A percentile compares a stretch with the other conserved stretches of the same genome.
Conservation (phyloP, 805 yeast genomes). For the Metschnikowia borealis region DNA sequence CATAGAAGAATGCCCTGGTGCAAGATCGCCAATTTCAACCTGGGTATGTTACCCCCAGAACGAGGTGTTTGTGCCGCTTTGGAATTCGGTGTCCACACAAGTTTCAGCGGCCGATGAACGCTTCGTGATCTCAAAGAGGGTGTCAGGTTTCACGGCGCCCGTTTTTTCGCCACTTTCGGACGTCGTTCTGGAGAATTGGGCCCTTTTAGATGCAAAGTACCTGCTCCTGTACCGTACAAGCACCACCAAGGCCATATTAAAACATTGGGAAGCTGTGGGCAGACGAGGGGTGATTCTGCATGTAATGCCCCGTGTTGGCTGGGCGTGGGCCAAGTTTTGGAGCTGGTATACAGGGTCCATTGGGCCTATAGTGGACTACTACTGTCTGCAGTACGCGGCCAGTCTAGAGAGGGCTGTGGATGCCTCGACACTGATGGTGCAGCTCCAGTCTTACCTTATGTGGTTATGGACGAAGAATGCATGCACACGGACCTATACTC, state of each 20-base stretch:
- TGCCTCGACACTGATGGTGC: not conserved
- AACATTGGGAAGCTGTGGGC: not conserved
- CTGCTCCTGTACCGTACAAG: conserved; percentile 5
- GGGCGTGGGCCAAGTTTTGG: not conserved
- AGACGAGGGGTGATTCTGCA: not conserved
- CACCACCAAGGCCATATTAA: not conserved
- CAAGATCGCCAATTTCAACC: not conserved
- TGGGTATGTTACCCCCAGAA: not conserved
- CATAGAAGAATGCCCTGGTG: conserved; percentile 9
- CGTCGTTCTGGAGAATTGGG: not conserved
- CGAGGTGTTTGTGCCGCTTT: not conserved
- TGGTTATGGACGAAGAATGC: not conserved
- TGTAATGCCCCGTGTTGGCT: not conserved
- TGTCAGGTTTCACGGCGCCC: conserved; percentile 2
- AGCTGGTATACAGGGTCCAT: conserved; percentile 6
- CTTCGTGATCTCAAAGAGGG: not conserved
- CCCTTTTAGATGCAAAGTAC: conserved; percentile 5
- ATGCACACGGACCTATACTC: not conserved
- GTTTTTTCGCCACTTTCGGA: not conserved
- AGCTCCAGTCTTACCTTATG: conserved; percentile 2
- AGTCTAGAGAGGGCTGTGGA: conserved; percentile 9
- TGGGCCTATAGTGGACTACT: conserved; percentile 13
- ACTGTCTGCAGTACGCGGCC: conserved; percentile 9
- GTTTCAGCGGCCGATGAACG: conserved; percentile 5
- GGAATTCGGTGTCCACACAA: not conserved